phyloP scores from a whole-genome alignment of 73 alveolate genomes.

The Paraurostyla sp. region DNA sequence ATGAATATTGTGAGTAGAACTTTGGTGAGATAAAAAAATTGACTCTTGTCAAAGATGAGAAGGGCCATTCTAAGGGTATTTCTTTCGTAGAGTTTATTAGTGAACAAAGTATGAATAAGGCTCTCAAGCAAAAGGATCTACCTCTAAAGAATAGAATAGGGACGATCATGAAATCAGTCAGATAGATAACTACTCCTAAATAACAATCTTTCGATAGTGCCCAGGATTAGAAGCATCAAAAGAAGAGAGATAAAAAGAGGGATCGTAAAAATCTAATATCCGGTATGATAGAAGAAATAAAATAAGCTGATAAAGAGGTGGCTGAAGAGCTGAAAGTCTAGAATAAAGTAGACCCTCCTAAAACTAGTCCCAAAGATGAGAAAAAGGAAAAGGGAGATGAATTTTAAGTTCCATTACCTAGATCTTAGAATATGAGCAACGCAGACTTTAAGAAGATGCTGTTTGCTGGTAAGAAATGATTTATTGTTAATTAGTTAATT shows the following conservation, averaged over 20 bases:
- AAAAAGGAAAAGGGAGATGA: too few species aligned
- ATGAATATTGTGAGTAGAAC: slow-evolving; percentile 70
- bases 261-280: slow-evolving; percentile 22
- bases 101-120: slow-evolving; percentile 79
- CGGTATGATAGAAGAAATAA: not conserved
- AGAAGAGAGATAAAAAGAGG: slow-evolving; percentile 29
- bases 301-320: too few species aligned
- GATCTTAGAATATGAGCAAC: not conserved
- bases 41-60: slow-evolving; percentile 75
- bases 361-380: too few species aligned
- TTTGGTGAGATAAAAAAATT: slow-evolving; percentile 78
- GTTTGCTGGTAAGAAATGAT: not conserved
- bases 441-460: not conserved
- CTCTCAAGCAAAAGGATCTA: slow-evolving; percentile 75
- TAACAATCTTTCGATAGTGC: slow-evolving; percentile 43
- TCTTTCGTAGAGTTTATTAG: slow-evolving; percentile 85
- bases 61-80: slow-evolving; percentile 86
- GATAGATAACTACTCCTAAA: slow-evolving; percentile 82
- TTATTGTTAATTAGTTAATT: too few species aligned
- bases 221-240: slow-evolving; percentile 21
- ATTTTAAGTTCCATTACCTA: not conserved
- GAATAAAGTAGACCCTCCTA: not conserved
- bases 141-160: slow-evolving; percentile 77
- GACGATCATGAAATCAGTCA: slow-evolving; percentile 78
- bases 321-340: not conserved